Conservation (phyloP, 441 rosid species). For the Brassica hybrid region DNA sequence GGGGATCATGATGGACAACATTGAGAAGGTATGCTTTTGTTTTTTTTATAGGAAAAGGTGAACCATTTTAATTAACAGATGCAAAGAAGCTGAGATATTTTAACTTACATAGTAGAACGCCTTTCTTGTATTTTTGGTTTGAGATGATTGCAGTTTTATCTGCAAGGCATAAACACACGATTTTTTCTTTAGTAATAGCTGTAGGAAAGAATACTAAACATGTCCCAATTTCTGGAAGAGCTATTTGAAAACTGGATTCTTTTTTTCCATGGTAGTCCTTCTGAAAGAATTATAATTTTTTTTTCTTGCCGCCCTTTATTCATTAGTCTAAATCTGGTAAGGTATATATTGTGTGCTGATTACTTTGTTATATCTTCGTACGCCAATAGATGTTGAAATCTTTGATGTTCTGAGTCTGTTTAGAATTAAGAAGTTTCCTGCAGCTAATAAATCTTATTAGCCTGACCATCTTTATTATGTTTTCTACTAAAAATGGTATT, state of each 20-base stretch:
- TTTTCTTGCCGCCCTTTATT: no score
- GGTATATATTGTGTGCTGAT: background rate
- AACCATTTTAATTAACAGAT: background rate
- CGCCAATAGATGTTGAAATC: background rate
- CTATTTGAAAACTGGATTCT: background rate
- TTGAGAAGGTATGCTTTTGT: conserved; percentile 77
- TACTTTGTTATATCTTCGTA: background rate
- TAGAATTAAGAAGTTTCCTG: conserved; percentile 3
- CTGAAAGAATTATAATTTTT: no score
- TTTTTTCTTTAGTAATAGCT: background rate
- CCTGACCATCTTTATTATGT: no score
- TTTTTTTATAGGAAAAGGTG: conserved; percentile 22
- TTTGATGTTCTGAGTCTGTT: conserved; percentile 10
- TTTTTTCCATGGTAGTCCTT: background rate
- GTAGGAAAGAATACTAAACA: background rate
- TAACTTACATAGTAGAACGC: background rate
- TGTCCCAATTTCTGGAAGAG: background rate
- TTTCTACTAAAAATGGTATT: no score
- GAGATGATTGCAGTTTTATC: background rate
- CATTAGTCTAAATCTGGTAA: background rate
- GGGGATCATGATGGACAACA: conserved; percentile 98
- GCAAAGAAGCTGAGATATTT: conserved; percentile 7
- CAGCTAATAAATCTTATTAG: background rate
- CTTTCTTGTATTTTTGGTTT: background rate
- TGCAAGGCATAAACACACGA: background rate